These are phyloP conservation scores for Fusarium oligoseptatum DNA, from an alignment of 2,329 filamentous ascomycete species.

Conservation along the genomic window DNA sequence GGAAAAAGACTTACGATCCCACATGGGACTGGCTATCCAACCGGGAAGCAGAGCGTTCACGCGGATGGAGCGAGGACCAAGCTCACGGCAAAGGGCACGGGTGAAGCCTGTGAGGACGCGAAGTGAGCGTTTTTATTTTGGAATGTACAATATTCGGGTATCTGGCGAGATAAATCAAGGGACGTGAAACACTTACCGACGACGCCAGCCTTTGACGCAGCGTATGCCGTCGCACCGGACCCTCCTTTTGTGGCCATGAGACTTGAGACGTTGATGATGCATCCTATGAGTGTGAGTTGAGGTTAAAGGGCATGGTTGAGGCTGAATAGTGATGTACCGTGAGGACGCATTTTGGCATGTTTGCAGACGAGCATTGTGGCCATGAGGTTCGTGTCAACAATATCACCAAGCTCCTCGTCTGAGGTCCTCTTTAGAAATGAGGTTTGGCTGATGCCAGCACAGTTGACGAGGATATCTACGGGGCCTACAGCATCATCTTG, in stretches of 20 bases:
- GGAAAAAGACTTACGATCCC: constrained; percentile 66
- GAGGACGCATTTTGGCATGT: constrained; percentile 52
- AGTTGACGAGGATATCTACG: constrained; percentile 79
- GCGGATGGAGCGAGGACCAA: constrained; percentile 72
- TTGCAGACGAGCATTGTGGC: constrained; percentile 74
- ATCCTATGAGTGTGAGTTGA: constrained; percentile 57
- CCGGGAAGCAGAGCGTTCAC: constrained; percentile 87
- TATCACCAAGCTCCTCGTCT: constrained; percentile 63
- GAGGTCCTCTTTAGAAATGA: constrained; percentile 71
- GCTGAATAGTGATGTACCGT: constrained; percentile 44
- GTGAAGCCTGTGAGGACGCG: constrained; percentile 69
- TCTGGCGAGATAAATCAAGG: constrained; percentile 31
- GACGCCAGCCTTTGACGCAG: constrained; percentile 84
- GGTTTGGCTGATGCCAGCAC: constrained; percentile 79
- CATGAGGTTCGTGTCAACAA: constrained; percentile 79
- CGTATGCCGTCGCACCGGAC: constrained; percentile 78
- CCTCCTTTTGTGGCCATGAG: constrained; percentile 79
- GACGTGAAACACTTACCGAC: constrained; percentile 64
- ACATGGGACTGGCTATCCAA: constrained; percentile 87
- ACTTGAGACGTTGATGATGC: constrained; percentile 86
- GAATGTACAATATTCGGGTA: constrained; percentile 41
- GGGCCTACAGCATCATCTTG: constrained; percentile 47
- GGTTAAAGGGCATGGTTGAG: neutral
- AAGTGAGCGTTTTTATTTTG: constrained; percentile 35
- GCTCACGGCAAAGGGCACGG: constrained; percentile 73